Evolutionary conservation across 192 early-diverging fungal species (phyloP).

Genomic region (Backusella psychrophila): DNA sequence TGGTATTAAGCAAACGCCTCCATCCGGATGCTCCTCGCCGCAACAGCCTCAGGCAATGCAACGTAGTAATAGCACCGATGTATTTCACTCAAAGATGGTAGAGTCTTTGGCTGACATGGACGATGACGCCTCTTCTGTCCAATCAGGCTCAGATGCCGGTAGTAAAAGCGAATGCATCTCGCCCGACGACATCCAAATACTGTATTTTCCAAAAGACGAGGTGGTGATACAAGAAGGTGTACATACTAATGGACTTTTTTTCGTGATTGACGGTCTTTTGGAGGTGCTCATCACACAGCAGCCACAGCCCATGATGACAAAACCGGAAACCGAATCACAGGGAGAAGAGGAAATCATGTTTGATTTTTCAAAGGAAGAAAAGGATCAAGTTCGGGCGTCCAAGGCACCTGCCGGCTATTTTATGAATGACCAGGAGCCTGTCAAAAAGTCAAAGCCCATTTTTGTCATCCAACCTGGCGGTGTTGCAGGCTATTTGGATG

Average conservation of each 20-base stretch:
- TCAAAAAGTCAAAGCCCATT: slow-evolving; percentile 37
- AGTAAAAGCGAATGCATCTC: slow-evolving; percentile 3
- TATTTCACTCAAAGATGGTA: neutral
- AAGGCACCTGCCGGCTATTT: slow-evolving; percentile 24
- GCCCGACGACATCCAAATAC: slow-evolving; percentile 66
- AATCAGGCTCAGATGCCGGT: slow-evolving; percentile 13
- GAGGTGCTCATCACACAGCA: slow-evolving; percentile 60
- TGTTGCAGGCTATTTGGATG: slow-evolving; percentile 88
- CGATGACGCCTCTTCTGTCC: slow-evolving; percentile 7
- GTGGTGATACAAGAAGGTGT: slow-evolving; percentile 81
- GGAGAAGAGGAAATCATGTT: neutral
- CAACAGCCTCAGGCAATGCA: neutral
- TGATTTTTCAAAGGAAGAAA: neutral
- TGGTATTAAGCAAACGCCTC: slow-evolving; percentile 22
- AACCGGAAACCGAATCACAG: neutral
- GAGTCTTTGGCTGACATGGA: neutral
- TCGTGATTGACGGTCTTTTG: slow-evolving; percentile 89
- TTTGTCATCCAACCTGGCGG: slow-evolving; percentile 85
- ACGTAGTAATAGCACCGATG: neutral
- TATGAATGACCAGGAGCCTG: neutral
- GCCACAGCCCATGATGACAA: neutral
- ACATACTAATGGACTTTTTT: slow-evolving; percentile 81
- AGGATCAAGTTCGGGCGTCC: slow-evolving; percentile 10
- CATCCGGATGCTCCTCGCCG: neutral
- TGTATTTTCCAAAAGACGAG: slow-evolving; percentile 70